Conservation (phyloP, 2,329 filamentous ascomycete genomes). For the Bipolaris victoriae region DNA sequence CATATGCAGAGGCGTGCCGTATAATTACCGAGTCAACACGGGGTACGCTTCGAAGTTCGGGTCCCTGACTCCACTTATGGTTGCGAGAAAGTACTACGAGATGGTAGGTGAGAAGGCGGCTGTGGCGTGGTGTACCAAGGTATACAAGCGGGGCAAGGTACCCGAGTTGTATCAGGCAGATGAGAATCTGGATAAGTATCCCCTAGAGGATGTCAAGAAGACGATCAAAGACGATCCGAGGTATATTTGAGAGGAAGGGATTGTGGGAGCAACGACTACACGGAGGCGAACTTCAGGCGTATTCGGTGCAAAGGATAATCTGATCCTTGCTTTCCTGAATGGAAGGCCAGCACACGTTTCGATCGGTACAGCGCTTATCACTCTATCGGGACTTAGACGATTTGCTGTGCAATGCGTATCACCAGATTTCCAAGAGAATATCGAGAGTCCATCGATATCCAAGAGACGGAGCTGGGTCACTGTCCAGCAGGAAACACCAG, state of each 20-base stretch:
- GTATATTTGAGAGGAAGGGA: constrained; percentile 24
- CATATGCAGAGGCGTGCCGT: constrained; percentile 44
- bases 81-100: constrained; percentile 45
- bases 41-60: constrained; percentile 45
- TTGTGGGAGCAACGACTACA: neutral
- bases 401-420: neutral
- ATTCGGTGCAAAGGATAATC: neutral
- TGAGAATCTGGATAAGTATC: constrained; percentile 28
- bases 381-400: neutral
- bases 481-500: too few species aligned
- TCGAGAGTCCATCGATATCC: neutral
- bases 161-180: constrained; percentile 41
- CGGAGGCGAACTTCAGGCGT: neutral
- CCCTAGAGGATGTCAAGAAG: constrained; percentile 34
- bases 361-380: neutral
- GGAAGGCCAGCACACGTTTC: neutral
- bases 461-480: too few species aligned
- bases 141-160: constrained; percentile 38
- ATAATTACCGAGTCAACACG: constrained; percentile 33
- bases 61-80: constrained; percentile 43
- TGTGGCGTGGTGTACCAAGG: constrained; percentile 39
- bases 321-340: neutral
- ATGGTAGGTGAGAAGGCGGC: constrained; percentile 35
- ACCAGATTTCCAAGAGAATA: neutral
- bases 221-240: constrained; percentile 30